A percentile compares a stretch with the other conserved stretches of the same genome.
Conservation (phyloP, 1,139 yeast species). For the Diutina rugosa region DNA sequence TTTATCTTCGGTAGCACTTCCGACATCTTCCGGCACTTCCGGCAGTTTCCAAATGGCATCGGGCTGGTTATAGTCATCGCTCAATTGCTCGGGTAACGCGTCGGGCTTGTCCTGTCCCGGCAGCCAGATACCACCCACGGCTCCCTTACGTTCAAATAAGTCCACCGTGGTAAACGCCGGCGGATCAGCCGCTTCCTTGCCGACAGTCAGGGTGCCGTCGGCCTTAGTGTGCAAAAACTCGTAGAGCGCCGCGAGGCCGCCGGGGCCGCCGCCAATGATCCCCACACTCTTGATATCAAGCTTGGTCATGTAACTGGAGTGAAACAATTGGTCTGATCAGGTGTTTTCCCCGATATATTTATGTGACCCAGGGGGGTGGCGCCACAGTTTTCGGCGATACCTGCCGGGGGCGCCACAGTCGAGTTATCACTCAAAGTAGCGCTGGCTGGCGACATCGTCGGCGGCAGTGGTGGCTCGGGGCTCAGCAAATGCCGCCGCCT, state of each 20-base stretch:
- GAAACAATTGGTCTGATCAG: too few species aligned
- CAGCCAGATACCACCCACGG: slow-evolving; percentile 25
- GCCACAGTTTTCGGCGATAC: not conserved
- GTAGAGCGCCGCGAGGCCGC: slow-evolving; percentile 22
- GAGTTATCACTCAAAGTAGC: not conserved
- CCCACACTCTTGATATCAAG: slow-evolving; percentile 15
- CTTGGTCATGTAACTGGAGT: not conserved
- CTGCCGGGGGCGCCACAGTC: not conserved
- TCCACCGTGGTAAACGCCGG: slow-evolving; percentile 18
- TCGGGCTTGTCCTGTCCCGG: slow-evolving; percentile 14
- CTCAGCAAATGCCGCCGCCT: not conserved
- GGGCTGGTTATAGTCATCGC: not conserved
- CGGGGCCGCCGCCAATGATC: slow-evolving; percentile 26
- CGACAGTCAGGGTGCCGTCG: slow-evolving; percentile 19
- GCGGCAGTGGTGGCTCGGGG: not conserved
- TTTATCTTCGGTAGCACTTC: not conserved
- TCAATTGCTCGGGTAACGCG: not conserved
- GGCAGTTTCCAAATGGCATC: not conserved
- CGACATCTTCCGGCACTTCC: not conserved
- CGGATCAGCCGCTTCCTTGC: slow-evolving; percentile 6
- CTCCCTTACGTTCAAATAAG: slow-evolving; percentile 20
- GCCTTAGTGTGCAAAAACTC: slow-evolving; percentile 20
- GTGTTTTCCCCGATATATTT: too few species aligned
- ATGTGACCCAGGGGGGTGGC: not conserved
- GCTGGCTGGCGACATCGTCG: not conserved